A percentile compares a stretch with the other conserved stretches of the same genome.
These are phyloP conservation scores for Penicillium cosmopolitanum DNA, from an alignment of 495 filamentous ascomycete species.

Conservation along the genomic window DNA sequence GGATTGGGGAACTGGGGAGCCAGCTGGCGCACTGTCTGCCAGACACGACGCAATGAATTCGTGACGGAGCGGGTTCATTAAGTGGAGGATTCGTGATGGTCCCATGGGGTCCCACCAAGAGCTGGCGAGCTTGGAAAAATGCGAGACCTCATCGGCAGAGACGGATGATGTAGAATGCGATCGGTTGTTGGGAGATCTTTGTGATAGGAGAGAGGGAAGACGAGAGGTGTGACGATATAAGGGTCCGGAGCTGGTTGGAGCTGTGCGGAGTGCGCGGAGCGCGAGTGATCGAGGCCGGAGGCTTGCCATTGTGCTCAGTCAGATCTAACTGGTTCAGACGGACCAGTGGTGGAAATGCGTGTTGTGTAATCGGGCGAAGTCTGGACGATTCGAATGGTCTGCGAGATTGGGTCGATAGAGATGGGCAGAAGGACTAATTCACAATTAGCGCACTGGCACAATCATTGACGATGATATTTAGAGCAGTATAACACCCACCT, in stretches of 20 bases:
- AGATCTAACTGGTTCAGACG: neutral
- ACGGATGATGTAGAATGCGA: constrained; percentile 67
- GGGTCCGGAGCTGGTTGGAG: constrained; percentile 13
- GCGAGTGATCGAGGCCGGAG: neutral
- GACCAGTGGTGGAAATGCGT: neutral
- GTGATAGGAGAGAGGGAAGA: constrained; percentile 1
- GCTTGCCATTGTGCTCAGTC: neutral
- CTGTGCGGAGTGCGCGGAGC: constrained; percentile 18
- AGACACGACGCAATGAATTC: constrained; percentile 82
- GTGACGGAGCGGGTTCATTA: constrained; percentile 97
- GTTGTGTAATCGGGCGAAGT: neutral
- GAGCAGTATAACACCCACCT: no score
- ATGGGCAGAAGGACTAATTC: neutral
- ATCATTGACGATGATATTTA: no score
- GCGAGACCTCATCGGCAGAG: constrained; percentile 83
- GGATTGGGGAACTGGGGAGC: constrained; percentile 10
- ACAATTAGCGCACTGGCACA: neutral
- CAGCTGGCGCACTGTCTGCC: constrained; percentile 39
- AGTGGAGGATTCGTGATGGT: constrained; percentile 86
- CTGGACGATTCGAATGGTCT: neutral
- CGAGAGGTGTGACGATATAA: constrained; percentile 9
- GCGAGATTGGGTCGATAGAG: neutral
- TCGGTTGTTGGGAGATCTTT: constrained; percentile 14
- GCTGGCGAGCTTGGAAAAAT: constrained; percentile 91
- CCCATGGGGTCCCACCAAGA: constrained; percentile 98